phyloP scores from a whole-genome alignment of 441 rosid genomes.

The Populus hybrid region DNA sequence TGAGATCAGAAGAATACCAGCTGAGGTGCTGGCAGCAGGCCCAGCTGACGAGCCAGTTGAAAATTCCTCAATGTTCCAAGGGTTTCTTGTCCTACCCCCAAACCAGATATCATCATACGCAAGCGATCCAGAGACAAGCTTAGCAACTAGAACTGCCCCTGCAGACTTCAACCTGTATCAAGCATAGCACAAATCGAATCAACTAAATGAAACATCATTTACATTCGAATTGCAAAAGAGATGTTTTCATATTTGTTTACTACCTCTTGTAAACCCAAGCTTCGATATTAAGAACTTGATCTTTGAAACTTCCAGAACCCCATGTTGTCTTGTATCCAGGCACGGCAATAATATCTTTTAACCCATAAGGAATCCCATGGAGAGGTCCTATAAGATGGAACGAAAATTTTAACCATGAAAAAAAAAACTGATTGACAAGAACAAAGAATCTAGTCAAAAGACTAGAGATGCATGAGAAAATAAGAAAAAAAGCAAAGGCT shows the following conservation, averaged over 20 bases:
- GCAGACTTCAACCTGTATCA: slow-evolving; percentile 52
- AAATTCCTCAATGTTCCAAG: slow-evolving; percentile 93
- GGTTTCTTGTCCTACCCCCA: slow-evolving; percentile 86
- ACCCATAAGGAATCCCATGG: slow-evolving; percentile 87
- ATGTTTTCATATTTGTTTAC: not conserved
- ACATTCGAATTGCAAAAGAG: not conserved
- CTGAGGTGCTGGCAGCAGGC: slow-evolving; percentile 86
- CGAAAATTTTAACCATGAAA: not conserved
- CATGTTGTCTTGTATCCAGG: slow-evolving; percentile 81
- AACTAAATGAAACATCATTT: not conserved
- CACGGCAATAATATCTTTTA: slow-evolving; percentile 77
- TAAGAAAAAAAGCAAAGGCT: not conserved
- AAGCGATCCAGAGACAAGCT: slow-evolving; percentile 78
- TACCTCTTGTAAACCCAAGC: slow-evolving; percentile 93
- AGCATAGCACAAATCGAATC: not conserved
- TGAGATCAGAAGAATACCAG: slow-evolving; percentile 47
- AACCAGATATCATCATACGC: slow-evolving; percentile 95
- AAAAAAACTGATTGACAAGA: not conserved
- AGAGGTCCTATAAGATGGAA: slow-evolving; percentile 62
- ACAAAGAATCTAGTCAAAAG: not conserved
- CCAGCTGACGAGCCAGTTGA: slow-evolving; percentile 93
- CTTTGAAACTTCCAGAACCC: slow-evolving; percentile 74
- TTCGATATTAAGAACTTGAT: slow-evolving; percentile 67
- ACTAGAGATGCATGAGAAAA: not conserved
- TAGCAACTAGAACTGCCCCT: slow-evolving; percentile 91